Evolutionary conservation across 1,284 basidiomycete genomes (phyloP).

Genomic region (Fomitopsis palustris): DNA sequence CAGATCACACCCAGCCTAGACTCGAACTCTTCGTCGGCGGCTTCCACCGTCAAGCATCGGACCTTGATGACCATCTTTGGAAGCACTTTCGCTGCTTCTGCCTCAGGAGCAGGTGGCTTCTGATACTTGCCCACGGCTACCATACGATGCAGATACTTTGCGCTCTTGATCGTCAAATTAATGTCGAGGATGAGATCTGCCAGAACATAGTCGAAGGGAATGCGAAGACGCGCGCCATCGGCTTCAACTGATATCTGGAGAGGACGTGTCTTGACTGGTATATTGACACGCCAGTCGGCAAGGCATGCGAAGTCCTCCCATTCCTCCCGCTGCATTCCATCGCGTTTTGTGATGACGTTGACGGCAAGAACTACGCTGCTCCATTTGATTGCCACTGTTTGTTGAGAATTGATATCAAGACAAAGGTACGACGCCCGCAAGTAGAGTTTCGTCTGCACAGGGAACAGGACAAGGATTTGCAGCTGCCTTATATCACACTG

Average conservation of each 20-base stretch:
- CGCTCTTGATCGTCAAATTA: constrained; percentile 61
- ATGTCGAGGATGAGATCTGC: constrained; percentile 71
- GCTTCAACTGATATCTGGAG: constrained; percentile 47
- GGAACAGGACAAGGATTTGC: constrained; percentile 46
- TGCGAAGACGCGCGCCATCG: constrained; percentile 68
- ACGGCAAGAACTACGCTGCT: constrained; percentile 43
- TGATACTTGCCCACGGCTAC: constrained; percentile 44
- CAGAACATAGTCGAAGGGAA: constrained; percentile 79
- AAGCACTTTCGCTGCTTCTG: constrained; percentile 69
- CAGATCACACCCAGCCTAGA: constrained; percentile 77
- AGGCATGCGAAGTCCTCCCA: constrained; percentile 84
- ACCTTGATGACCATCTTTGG: constrained; percentile 67
- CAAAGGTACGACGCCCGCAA: constrained; percentile 44
- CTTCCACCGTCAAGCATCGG: constrained; percentile 68
- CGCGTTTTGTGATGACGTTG: constrained; percentile 32
- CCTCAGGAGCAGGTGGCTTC: constrained; percentile 50
- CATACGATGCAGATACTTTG: constrained; percentile 59
- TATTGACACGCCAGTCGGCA: constrained; percentile 51
- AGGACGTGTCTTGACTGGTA: constrained; percentile 16
- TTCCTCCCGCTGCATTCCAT: constrained; percentile 31
- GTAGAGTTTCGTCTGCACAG: constrained; percentile 42
- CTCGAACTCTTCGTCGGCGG: constrained; percentile 89
- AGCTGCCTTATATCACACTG: constrained; percentile 30
- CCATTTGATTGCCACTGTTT: constrained; percentile 25
- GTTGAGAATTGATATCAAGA: constrained; percentile 15